A percentile compares a stretch with the other conserved stretches of the same genome.
These are phyloP conservation scores for Mimosa pudica DNA, from an alignment of 306 rosid species.

Conservation along the genomic window DNA sequence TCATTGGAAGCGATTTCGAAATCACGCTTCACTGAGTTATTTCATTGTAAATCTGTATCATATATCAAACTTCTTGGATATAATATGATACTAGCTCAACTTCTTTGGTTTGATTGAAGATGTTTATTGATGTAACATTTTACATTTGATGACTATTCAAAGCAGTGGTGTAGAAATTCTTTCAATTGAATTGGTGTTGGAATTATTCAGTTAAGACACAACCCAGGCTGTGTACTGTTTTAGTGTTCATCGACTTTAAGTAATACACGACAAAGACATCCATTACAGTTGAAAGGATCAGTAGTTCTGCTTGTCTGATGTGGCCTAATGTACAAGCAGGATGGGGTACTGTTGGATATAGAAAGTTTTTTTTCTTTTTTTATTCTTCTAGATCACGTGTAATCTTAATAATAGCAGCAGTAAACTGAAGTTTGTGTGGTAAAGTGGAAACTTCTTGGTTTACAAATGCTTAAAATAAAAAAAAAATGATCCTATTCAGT, in stretches of 20 bases:
- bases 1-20: conserved; percentile 24
- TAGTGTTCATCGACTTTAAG: conserved; percentile 17
- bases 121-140: not conserved
- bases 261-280: not conserved
- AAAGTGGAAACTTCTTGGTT: not conserved
- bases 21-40: conserved; percentile 11
- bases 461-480: conserved; percentile 12
- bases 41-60: not conserved
- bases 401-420: conserved; percentile 15
- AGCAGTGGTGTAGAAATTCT: not conserved
- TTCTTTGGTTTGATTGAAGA: not conserved
- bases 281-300: not conserved
- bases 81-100: not conserved
- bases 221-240: not conserved
- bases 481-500: conserved; percentile 3
- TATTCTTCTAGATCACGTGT: not conserved
- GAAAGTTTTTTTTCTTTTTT: not conserved
- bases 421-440: not conserved
- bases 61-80: conserved; percentile 12
- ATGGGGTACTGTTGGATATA: not conserved
- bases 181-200: conserved; percentile 7
- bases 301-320: not conserved
- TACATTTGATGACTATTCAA: not conserved
- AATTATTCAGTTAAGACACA: not conserved
- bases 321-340: not conserved